Percentiles rank a stretch among this genome's conserved stretches.
Conservation (phyloP, 345 rosid genomes). For the Arabis hirsuta region DNA sequence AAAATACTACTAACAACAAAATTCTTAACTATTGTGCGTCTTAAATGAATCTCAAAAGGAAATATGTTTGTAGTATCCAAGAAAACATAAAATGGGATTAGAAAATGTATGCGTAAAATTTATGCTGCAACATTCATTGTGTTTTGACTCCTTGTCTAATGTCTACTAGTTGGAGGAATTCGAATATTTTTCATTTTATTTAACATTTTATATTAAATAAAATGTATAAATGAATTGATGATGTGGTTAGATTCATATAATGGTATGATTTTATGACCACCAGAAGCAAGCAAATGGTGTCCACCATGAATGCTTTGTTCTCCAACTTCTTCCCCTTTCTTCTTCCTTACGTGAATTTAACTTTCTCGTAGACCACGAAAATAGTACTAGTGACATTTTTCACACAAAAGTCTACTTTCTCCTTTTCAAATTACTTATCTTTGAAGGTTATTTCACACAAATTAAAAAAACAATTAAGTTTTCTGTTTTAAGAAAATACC, state of each 20-base stretch:
- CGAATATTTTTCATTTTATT: too few relatives aligned
- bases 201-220: too few relatives aligned
- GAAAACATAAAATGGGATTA: not conserved
- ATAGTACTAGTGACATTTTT: not conserved
- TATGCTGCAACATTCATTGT: too few relatives aligned
- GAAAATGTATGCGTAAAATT: not conserved
- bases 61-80: not conserved
- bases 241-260: too few relatives aligned
- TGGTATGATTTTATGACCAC: not conserved
- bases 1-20: not conserved
- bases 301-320: not conserved
- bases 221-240: too few relatives aligned
- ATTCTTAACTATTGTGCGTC: not conserved
- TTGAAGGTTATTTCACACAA: too few relatives aligned
- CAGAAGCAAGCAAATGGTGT: not conserved
- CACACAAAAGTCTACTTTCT: too few relatives aligned
- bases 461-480: too few relatives aligned
- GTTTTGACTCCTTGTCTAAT: not conserved
- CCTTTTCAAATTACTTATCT: too few relatives aligned
- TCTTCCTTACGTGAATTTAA: not conserved
- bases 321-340: slow-evolving; percentile 7
- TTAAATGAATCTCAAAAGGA: not conserved
- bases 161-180: too few relatives aligned
- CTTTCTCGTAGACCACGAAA: slow-evolving; percentile 14
- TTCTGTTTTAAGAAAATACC: too few relatives aligned